Evolutionary conservation across 169 alveolate species (phyloP), one percentile per base, ranked within the genome.

Genomic region (Besnoitia besnoiti): DNA sequence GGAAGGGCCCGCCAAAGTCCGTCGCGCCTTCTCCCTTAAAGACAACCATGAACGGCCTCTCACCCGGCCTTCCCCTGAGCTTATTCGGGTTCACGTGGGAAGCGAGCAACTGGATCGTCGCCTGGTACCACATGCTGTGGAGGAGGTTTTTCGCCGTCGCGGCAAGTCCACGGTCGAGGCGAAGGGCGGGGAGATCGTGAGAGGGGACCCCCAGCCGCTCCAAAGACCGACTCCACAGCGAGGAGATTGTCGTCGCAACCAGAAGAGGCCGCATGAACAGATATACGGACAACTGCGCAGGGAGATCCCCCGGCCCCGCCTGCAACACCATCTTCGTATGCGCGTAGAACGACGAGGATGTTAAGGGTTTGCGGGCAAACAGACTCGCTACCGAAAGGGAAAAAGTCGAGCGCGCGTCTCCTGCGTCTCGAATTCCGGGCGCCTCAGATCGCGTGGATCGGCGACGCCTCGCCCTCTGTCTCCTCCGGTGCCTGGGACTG

Each of bases 1-100:
- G 99, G 91, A 97, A 97, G 39, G 99, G 99, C 0, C 99, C 99
- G 30, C 99, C 99, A 85, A 97, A 97, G 91, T 97, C 99, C 0
- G 99, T 97, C 35, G 98, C 97, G 37, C 99, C 98, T 91, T 97
- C 99, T 49, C 99, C 99, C 44, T 95, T 92, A 92, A 97, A 97
- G 30, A 97, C 98, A 33, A 97, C 98, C 97, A 97, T 96, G 91
- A 97, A 97, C n/a, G 99, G 99, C 82, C 98, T 90, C 76, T 96
- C 98, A 67, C 96, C 94, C 33, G 94, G 91, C 37, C 96, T 89
- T n/a, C 95, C 96, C 39, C 97, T 90, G 46, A 96, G 95, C 84
- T 94, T 95, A 89, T 90, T 93, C 44, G 92, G 97, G 55, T 77
- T 77, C 37, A 40, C 19, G 21, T 44, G 61, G 37, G 91, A 42